These are phyloP conservation scores for Blastomyces parvus DNA, from an alignment of 2,329 filamentous ascomycete genomes.

Conservation along the genomic window DNA sequence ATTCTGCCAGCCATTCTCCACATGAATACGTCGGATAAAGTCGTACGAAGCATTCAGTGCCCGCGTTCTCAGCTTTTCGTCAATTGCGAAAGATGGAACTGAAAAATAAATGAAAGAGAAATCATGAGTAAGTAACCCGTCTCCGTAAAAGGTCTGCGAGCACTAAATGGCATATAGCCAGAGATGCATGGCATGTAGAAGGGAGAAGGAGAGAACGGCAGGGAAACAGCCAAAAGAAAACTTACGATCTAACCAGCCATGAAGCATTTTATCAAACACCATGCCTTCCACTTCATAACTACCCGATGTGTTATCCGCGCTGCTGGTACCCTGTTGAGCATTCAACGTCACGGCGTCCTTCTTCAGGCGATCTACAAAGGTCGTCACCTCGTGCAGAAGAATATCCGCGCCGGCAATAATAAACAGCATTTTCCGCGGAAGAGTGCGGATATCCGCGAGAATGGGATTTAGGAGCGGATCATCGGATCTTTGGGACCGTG, in stretches of 20 bases:
- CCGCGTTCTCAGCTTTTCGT: slow-evolving; percentile 12
- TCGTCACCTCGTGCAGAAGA: slow-evolving; percentile 33
- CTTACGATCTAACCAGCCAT: slow-evolving; percentile 26
- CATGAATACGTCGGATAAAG: slow-evolving; percentile 14
- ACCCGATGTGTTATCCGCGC: slow-evolving; percentile 4
- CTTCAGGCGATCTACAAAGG: slow-evolving; percentile 30
- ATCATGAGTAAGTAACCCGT: neutral
- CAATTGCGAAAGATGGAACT: slow-evolving; percentile 17
- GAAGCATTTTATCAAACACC: slow-evolving; percentile 23
- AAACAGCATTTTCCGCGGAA: slow-evolving; percentile 35
- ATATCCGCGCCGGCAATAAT: slow-evolving; percentile 37
- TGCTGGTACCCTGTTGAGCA: neutral
- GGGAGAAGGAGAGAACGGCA: neutral
- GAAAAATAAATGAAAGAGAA: neutral
- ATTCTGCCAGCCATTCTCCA: neutral
- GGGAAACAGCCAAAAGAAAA: neutral
- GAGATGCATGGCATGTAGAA: neutral
- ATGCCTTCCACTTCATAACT: slow-evolving; percentile 20
- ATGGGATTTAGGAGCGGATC: slow-evolving; percentile 33
- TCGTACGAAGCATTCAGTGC: slow-evolving; percentile 11
- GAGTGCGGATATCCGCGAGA: slow-evolving; percentile 25
- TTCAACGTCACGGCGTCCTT: slow-evolving; percentile 18
- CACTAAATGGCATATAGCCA: neutral
- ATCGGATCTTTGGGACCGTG: slow-evolving; percentile 17
- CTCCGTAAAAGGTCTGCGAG: neutral